Percentiles rank a stretch among this genome's conserved stretches.
Conservation (phyloP, 441 rosid species). For the Rhodomyrtus psidioides region DNA sequence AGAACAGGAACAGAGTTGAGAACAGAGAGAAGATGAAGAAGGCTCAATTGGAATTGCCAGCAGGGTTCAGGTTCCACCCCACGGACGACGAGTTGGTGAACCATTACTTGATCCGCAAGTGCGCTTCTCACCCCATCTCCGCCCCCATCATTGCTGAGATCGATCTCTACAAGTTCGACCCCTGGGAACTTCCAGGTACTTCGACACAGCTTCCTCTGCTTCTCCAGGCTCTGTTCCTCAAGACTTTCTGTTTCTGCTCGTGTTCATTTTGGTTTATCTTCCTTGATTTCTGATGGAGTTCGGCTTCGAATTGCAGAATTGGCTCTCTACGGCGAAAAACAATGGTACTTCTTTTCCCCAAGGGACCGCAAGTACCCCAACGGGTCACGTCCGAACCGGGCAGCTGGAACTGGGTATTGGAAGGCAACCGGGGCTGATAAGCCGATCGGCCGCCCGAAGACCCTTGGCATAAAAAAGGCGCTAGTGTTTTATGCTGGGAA, state of each 20-base stretch:
- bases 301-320: no score
- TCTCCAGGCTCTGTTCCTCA: background rate
- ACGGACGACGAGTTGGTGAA: background rate
- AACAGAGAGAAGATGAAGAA: background rate
- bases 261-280: background rate
- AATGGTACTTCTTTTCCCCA: no score
- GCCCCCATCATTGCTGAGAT: background rate
- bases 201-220: background rate
- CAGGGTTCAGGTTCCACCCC: background rate
- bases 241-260: background rate
- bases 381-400: no score
- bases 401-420: background rate
- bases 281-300: no score
- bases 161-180: background rate
- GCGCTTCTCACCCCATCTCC: background rate
- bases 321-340: no score
- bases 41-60: background rate
- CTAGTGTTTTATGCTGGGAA: no score
- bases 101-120: background rate
- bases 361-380: no score
- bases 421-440: background rate
- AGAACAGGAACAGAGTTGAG: background rate
- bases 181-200: background rate
- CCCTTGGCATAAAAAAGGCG: no score
- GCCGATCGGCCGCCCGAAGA: no score